Evolutionary conservation across 192 early-diverging fungal species (phyloP), one percentile per base, ranked within the genome.

Genomic region (Allomyces macrogynus): DNA sequence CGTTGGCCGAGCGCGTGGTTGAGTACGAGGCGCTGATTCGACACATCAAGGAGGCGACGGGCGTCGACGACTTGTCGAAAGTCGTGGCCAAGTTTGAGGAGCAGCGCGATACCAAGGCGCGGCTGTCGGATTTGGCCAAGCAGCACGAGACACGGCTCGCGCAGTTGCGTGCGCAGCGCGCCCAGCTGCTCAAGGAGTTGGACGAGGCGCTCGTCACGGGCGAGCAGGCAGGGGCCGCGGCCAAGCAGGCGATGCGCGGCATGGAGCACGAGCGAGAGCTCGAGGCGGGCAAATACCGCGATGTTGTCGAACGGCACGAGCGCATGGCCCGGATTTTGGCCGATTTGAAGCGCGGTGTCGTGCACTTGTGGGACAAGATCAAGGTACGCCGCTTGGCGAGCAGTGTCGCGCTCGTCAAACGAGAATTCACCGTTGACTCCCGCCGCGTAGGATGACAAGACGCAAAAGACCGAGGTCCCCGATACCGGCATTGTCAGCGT

Each of bases 21-120:
- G 80, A 79, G 62, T 81, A 79, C 62, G 80, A 83, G 66, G 82
- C 83, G 62, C 79, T 72, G 18, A 82, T 84, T 76, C 71, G 80
- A 1, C 74, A 81, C 23, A 79, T 84, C 66, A 84, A 82, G 65
- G 82, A 84, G 65, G 80, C 80, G 4, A 81, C 80, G 1, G 82
- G 82, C 18, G 80, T 83, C 32, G 73, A 70, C 25, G 75, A 77
- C 69, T 79, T 84, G 61, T 74, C 75, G 67, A 79, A 84, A 68
- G 80, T 84, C 22, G 79, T 80, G 63, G 73, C 77, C 44, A 84
- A 84, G 65, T 82, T 80, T 69, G 77, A 79, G 61, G 73, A 77
- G 10, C 82, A 84, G 66, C 76, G 79, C 26, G 80, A 80, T 40
- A 84, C 82, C 16, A 74, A 78, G 73, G 69, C 67, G 8, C 82